Conservation (phyloP, 1,139 yeast species). For the Yamadazyma siamensis region DNA sequence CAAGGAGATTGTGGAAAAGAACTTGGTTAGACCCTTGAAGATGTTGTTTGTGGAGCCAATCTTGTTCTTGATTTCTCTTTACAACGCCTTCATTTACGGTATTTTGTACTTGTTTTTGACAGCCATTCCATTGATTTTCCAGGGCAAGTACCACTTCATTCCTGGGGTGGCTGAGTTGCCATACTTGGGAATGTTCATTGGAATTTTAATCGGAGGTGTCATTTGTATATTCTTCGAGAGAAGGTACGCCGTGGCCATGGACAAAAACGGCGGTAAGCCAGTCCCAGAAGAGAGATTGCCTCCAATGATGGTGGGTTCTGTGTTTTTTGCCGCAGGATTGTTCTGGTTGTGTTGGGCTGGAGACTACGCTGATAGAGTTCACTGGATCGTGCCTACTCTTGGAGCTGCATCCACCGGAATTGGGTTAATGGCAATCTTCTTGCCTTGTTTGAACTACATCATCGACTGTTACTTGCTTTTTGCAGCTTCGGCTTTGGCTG, state of each 20-base stretch:
- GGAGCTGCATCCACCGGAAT: slow-evolving; percentile 72
- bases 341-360: slow-evolving; percentile 90
- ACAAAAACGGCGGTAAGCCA: slow-evolving; percentile 52
- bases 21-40: slow-evolving; percentile 62
- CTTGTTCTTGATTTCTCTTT: slow-evolving; percentile 61
- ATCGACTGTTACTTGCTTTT: slow-evolving; percentile 74
- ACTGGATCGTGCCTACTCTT: slow-evolving; percentile 83
- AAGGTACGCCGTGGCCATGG: slow-evolving; percentile 20
- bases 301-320: slow-evolving; percentile 68
- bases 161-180: slow-evolving; percentile 60
- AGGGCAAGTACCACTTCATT: slow-evolving; percentile 52
- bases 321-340: slow-evolving; percentile 71
- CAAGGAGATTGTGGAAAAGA: slow-evolving; percentile 65
- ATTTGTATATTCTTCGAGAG: slow-evolving; percentile 27
- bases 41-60: slow-evolving; percentile 77
- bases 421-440: slow-evolving; percentile 72
- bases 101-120: slow-evolving; percentile 73
- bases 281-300: slow-evolving; percentile 79
- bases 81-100: slow-evolving; percentile 83
- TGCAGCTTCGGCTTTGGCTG: slow-evolving; percentile 92
- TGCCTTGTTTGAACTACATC: slow-evolving; percentile 74
- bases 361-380: slow-evolving; percentile 59
- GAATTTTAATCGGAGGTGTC: slow-evolving; percentile 57
- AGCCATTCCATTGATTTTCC: slow-evolving; percentile 75
- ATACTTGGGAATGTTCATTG: slow-evolving; percentile 58